Percentiles rank a stretch among this genome's conserved stretches.
Evolutionary conservation across 2,329 filamentous ascomycete species (phyloP).

Genomic region (Venturiaceae sp.): DNA sequence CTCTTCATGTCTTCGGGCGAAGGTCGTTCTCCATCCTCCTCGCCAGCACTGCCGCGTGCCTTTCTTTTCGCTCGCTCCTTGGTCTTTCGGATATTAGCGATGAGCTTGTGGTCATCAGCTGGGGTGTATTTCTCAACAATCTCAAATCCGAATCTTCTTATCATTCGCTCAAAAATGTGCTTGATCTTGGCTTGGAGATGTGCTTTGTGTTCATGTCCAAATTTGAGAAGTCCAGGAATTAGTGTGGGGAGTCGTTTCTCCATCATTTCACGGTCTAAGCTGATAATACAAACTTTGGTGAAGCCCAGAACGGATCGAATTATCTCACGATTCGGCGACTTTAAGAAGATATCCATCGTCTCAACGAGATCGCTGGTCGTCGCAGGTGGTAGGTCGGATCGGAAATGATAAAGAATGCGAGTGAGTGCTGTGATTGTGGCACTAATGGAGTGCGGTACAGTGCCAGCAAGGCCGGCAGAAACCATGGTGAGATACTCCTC

Average conservation of each 20-base stretch:
- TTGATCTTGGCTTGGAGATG: slow-evolving; percentile 97
- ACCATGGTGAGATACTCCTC: slow-evolving; percentile 99
- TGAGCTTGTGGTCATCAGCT: slow-evolving; percentile 78
- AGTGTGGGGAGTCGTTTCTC: slow-evolving; percentile 65
- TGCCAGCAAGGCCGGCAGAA: slow-evolving; percentile 84
- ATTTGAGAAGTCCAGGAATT: slow-evolving; percentile 84
- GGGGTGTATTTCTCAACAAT: slow-evolving; percentile 72
- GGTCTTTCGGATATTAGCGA: slow-evolving; percentile 90
- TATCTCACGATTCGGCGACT: slow-evolving; percentile 93
- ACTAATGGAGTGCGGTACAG: slow-evolving; percentile 93
- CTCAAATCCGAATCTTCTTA: slow-evolving; percentile 80
- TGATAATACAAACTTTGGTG: slow-evolving; percentile 89
- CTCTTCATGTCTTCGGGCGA: slow-evolving; percentile 15
- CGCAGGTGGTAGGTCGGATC: slow-evolving; percentile 54
- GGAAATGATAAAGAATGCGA: slow-evolving; percentile 88
- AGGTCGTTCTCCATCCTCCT: slow-evolving; percentile 47
- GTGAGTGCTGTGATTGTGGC: slow-evolving; percentile 93
- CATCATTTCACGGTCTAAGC: slow-evolving; percentile 70
- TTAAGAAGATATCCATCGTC: slow-evolving; percentile 92
- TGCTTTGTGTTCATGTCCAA: slow-evolving; percentile 97
- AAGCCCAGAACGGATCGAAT: slow-evolving; percentile 92
- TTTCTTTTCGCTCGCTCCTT: slow-evolving; percentile 85
- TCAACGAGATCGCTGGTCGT: slow-evolving; percentile 78
- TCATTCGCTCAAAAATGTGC: slow-evolving; percentile 91
- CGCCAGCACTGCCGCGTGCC: slow-evolving; percentile 57